Evolutionary conservation across 768 basidiomycete genomes (phyloP), one percentile per base, ranked within the genome.

Genomic region (Suillus discolor): DNA sequence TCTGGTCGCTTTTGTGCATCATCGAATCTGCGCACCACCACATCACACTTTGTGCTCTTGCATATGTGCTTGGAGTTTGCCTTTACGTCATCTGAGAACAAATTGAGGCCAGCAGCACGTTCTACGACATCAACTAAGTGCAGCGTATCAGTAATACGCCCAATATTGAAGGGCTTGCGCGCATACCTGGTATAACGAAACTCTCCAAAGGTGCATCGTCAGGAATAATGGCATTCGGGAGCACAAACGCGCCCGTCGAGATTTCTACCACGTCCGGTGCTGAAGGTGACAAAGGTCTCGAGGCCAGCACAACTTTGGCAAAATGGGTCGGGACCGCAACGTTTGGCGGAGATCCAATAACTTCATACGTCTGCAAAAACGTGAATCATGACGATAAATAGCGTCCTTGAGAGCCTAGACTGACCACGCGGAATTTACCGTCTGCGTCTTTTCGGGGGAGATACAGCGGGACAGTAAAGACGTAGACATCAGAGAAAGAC

Each of bases 391-490:
- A 23, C 1, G 8, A 61, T 39, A 38, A 41, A 61, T 20, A 45
- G 20, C 13, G 8, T 9, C 6, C 16, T 34, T 6, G 20, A 62
- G 64, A 42, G 42, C 61, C 62, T 38, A 49, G 3, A 86, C 93
- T 78, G 72, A 97, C 96, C 70, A 99, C 92, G 64, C 94, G 88
- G 91, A 92, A 98, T 79, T 97, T 99, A 12, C 96, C 96, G 72
- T 99, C 97, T 4, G 87, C 71, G 5, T 94, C 91, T 59, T 86
- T 85, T 59, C 85, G 88, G 1, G 97, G 97, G 3, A 98, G 86
- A 79, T 99, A 99, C n/a, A 99, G 82, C 0, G 97, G 97, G 20
- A 99, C 85, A 4, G 97, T 99, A 80, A 99, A 99, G 57, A 99
- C 89, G 77, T 96, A 99, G 60, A 99, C 97, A 73, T 99, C 96